Evolutionary conservation across 805 yeast genomes (phyloP), one percentile per base, ranked within the genome.

Genomic region (Clavispora asparagi): DNA sequence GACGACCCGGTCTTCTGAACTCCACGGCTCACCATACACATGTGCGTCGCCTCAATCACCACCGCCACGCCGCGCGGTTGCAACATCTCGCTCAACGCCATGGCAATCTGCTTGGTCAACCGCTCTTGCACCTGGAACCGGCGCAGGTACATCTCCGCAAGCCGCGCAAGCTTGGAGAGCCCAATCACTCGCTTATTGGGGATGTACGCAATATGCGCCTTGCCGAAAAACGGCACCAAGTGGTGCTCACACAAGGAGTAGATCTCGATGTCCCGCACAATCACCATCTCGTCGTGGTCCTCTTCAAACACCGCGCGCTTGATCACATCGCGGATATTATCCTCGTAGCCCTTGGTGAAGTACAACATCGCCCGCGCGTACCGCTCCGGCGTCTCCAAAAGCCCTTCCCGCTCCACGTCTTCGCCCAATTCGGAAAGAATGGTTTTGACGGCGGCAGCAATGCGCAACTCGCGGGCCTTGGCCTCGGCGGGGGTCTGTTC

Each of bases 1-100:
- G 87, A 78, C 16, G 96, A 86, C 1, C 98, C 97, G 0, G 96
- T 82, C 67, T 94, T 94, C 66, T 94, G 97, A 26, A 94, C 88
- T 46, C 99, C 99, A 62, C 99, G 80, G 64, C 95, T 88, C 26
- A 92, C 98, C 99, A 94, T 94, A 67, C 99, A 94, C 99, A 94
- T 94, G 64, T 94, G 99, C 2, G 92, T 81, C 16, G 97, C 97
- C 68, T 94, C 99, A 59, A 94, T 90, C 26, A 94, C 98, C 36
- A 94, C 99, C 1, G 98, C 99, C 8, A 94, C 99, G 51, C 99
- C 99, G 59, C 91, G 79, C 14, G 99, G 99, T 60, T 86, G 84
- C 59, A 94, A 74, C 48, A 91, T 87, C 61, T 90, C 97, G 63
- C 85, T 82, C 46, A 94, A 69, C 1, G 98, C 97, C 86, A 90